A percentile compares a stretch with the other conserved stretches of the same genome.
These are phyloP conservation scores for Parasarocladium wereldwijsianum DNA, from an alignment of 2,329 filamentous ascomycete species.

Conservation along the genomic window DNA sequence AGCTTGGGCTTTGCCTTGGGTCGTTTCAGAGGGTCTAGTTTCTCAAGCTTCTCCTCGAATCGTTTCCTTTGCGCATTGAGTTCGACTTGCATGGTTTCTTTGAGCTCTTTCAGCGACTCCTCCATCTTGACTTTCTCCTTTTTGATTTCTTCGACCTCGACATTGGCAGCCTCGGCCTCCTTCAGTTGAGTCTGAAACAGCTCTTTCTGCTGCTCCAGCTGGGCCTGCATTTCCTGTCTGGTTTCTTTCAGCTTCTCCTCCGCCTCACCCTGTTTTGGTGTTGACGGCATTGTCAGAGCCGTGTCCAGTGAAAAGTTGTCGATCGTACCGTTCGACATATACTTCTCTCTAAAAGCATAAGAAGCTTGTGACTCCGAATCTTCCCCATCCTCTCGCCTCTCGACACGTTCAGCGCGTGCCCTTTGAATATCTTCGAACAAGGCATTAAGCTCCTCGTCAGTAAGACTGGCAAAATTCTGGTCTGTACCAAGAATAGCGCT, in stretches of 20 bases:
- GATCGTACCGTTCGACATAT: slow-evolving; percentile 83
- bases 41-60: slow-evolving; percentile 73
- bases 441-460: slow-evolving; percentile 85
- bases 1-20: slow-evolving; percentile 48
- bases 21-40: slow-evolving; percentile 50
- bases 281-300: slow-evolving; percentile 84
- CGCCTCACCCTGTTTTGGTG: slow-evolving; percentile 62
- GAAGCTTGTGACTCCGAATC: slow-evolving; percentile 83
- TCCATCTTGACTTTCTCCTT: slow-evolving; percentile 79
- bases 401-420: slow-evolving; percentile 63
- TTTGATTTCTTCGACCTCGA: slow-evolving; percentile 71
- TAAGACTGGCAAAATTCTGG: slow-evolving; percentile 78
- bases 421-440: slow-evolving; percentile 89
- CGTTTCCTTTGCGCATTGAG: slow-evolving; percentile 69
- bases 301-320: slow-evolving; percentile 97
- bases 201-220: slow-evolving; percentile 72
- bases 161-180: slow-evolving; percentile 55
- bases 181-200: slow-evolving; percentile 69
- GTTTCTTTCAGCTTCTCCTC: slow-evolving; percentile 63
- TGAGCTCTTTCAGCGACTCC: slow-evolving; percentile 59
- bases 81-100: slow-evolving; percentile 79
- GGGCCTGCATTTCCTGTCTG: slow-evolving; percentile 69
- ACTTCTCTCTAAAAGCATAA: slow-evolving; percentile 82
- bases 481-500: slow-evolving; percentile 78
- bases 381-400: slow-evolving; percentile 64